Evolutionary conservation across 768 basidiomycete species (phyloP), one percentile per base, ranked within the genome.

Genomic region (Pluteus cervinus): DNA sequence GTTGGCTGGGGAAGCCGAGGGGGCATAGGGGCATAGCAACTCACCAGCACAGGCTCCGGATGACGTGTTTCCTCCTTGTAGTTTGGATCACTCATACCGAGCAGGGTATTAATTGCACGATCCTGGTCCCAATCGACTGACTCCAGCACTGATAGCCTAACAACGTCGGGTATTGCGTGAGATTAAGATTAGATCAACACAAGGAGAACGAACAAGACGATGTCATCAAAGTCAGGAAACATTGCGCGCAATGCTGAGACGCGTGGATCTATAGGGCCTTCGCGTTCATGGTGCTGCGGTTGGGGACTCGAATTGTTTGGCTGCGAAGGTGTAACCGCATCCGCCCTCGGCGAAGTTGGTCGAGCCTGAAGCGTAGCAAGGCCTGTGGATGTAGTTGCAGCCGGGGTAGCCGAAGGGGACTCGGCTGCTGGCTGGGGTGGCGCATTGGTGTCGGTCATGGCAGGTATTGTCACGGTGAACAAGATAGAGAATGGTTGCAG

Each of bases 21-120:
- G 9, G 25, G 4, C 4, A 34, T 28, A 16, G n/a, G 29, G 37
- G 24, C 12, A 37, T 14, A 33, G 21, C 14, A 46, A 29, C n/a
- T 18, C 43, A 57, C 42, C 41, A 58, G 39, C 3, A 46, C 43
- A n/a, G 43, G 41, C n/a, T 37, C 48, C 4, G 18, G 49, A 32
- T 43, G 44, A 7, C 45, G 47, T 10, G 65, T 53, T 3, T 78
- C 66, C 31, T 61, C 58, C 39, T 53, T 68, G 51, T 83, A 89
- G 5, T 79, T 69, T 1, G 87, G 87, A 60, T 92, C 89, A 58
- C 72, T 88, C 88, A 92, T 90, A 7, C 80, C 82, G 5, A 92
- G 71, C 7, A 92, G 66, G 1, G 69, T 61, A 48, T 91, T 87
- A 39, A 90, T 70, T 4, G 88, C 88, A 20, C 69, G 71, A 44